Base-by-base conservation (phyloP, 2,329 filamentous ascomycete genomes). In the Phialocephala sp. region DNA sequence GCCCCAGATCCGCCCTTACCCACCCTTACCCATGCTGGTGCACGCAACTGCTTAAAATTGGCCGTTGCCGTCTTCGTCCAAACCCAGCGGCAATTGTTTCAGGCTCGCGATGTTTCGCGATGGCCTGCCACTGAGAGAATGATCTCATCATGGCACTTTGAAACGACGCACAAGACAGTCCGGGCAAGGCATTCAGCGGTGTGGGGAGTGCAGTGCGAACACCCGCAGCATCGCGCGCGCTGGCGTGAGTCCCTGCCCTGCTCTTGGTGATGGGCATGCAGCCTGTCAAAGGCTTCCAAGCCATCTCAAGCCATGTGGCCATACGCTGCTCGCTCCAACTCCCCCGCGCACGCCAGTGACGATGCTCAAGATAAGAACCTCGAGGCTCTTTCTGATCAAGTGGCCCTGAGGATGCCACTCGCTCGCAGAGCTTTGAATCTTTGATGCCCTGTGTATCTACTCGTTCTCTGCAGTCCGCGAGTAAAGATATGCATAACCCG, bases 21-120 rank as follows among this genome's bases (percentile, higher is more conserved):
- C 20, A 22, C 18, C 11, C 22, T 8, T 18, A n/a, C 27, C 27
- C 27, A 32, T 32, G 27, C 27, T 32, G 27, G 27, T 32, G 27
- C 27, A 32, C 6, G 27, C 27, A 32, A 32, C 27, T 32, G 20
- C 20, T 24, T 52, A 32, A 52, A 52, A 52, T 52, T 24, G 24
- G 47, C 9, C 6, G 2, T 52, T 4, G 20, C 22, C 47, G 11
- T 24, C 20, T 52, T 52, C 20, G 24, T 52, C 47, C 47, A 52
- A 52, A 52, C 47, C 15, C 47, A 27, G 47, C 47, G 47, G 24
- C 47, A 52, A 52, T 9, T 12, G 47, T 52, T 52, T 52, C 47
- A 27, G 22, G 9, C 8, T 6, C 18, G 8, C 24, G 47, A 52
- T 12, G 47, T 27, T 52, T 52, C 47, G 47, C 9, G 22, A 12